phyloP scores from a whole-genome alignment of 768 basidiomycete genomes.

The Suillus subluteus region DNA sequence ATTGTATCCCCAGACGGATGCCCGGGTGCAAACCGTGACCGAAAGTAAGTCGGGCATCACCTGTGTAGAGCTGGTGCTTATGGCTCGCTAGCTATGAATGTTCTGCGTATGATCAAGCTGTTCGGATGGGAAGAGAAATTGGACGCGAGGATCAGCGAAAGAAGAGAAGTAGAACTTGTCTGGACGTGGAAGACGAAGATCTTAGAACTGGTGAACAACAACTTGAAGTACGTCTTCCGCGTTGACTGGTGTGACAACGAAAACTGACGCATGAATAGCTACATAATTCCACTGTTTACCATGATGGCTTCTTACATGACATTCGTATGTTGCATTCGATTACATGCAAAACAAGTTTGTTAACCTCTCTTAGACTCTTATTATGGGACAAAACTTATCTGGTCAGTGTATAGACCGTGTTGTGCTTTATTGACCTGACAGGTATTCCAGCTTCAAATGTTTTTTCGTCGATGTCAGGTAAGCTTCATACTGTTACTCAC shows the following conservation, averaged over 20 bases:
- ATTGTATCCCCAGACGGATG: slow-evolving; percentile 47
- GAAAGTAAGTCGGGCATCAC: slow-evolving; percentile 47
- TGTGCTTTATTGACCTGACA: slow-evolving; percentile 11
- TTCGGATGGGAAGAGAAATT: slow-evolving; percentile 71
- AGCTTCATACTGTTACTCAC: slow-evolving; percentile 1
- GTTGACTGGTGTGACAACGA: not conserved
- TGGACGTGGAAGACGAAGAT: slow-evolving; percentile 58
- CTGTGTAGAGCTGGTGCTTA: slow-evolving; percentile 9
- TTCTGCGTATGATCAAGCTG: slow-evolving; percentile 70
- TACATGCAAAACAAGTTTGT: not conserved
- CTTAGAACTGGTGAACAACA: slow-evolving; percentile 47
- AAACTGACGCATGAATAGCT: slow-evolving; percentile 38
- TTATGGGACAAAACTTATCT: slow-evolving; percentile 19
- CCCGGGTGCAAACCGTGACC: slow-evolving; percentile 60
- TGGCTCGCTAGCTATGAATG: slow-evolving; percentile 48
- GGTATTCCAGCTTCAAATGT: slow-evolving; percentile 36
- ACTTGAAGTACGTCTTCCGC: slow-evolving; percentile 18
- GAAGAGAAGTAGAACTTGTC: slow-evolving; percentile 63
- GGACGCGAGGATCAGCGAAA: slow-evolving; percentile 51
- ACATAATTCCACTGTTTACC: slow-evolving; percentile 60
- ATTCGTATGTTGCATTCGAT: slow-evolving; percentile 45
- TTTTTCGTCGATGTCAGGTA: slow-evolving; percentile 42
- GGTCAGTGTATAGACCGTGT: slow-evolving; percentile 7
- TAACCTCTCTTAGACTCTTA: slow-evolving; percentile 15
- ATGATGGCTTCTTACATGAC: slow-evolving; percentile 69